phyloP scores from a whole-genome alignment of 2,329 filamentous ascomycete species.

The Meredithiella fracta region DNA sequence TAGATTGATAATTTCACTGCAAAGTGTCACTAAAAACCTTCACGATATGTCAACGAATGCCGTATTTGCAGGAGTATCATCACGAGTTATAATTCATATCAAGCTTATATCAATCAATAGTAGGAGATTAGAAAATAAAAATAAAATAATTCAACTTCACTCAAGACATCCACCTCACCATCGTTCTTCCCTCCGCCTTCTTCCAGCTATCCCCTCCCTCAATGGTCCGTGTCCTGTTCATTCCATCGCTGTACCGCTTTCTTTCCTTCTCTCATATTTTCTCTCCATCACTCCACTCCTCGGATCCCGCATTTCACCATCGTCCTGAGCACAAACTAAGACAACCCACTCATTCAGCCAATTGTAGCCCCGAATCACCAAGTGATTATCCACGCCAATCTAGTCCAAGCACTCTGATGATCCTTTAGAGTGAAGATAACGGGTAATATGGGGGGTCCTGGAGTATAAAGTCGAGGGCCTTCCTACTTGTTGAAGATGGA shows the following conservation, averaged over 20 bases:
- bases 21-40: neutral
- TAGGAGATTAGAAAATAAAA: no score
- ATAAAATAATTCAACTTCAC: no score
- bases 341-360: no score
- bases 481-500: neutral
- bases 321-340: neutral
- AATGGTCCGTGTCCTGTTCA: neutral
- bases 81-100: neutral
- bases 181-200: neutral
- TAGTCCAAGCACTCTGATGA: neutral
- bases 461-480: no score
- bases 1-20: neutral
- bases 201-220: neutral
- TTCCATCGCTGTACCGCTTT: neutral
- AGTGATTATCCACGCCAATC: neutral
- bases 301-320: neutral
- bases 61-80: neutral
- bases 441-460: neutral
- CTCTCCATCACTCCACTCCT: neutral
- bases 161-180: neutral
- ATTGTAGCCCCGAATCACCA: no score
- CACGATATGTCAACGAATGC: neutral
- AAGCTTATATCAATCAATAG: neutral
- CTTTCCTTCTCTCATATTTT: neutral
- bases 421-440: neutral